These are phyloP conservation scores for Candida tallmaniae DNA, from an alignment of 805 yeast genomes.

Conservation along the genomic window DNA sequence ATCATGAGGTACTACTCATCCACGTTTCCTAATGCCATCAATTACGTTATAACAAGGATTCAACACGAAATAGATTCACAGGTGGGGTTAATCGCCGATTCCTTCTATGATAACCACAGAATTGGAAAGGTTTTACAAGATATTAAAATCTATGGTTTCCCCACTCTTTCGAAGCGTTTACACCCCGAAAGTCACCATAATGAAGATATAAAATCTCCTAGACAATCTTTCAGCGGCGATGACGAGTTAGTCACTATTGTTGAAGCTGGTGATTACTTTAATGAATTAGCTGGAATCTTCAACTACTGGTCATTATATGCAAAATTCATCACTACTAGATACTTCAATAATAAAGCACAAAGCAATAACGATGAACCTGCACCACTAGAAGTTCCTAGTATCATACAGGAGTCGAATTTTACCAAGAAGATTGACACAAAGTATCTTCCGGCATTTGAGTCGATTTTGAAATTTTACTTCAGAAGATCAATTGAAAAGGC, in stretches of 20 bases:
- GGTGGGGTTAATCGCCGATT: constrained; percentile 81
- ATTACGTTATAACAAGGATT: constrained; percentile 63
- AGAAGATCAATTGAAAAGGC: constrained; percentile 80
- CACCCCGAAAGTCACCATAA: constrained; percentile 3
- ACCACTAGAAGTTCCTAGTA: constrained; percentile 42
- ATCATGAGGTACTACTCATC: constrained; percentile 60
- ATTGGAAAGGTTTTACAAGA: constrained; percentile 54
- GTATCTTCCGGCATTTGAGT: constrained; percentile 60
- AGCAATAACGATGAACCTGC: constrained; percentile 4
- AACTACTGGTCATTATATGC: constrained; percentile 83
- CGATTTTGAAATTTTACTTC: constrained; percentile 60
- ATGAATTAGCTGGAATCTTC: constrained; percentile 71
- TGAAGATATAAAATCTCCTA: constrained; percentile 6
- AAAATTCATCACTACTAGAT: constrained; percentile 64
- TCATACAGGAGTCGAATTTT: constrained; percentile 52
- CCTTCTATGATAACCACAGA: constrained; percentile 70
- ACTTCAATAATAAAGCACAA: constrained; percentile 27
- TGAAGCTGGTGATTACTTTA: constrained; percentile 60
- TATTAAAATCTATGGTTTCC: constrained; percentile 45
- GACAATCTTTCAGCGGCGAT: constrained; percentile 19
- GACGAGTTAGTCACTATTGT: constrained; percentile 48
- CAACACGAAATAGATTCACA: constrained; percentile 93
- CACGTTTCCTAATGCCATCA: constrained; percentile 55
- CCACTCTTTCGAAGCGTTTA: constrained; percentile 16
- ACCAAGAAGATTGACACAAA: constrained; percentile 49